Evolutionary conservation across 2,329 filamentous ascomycete species (phyloP).

Genomic region (Ophiosphaerella herpotricha): DNA sequence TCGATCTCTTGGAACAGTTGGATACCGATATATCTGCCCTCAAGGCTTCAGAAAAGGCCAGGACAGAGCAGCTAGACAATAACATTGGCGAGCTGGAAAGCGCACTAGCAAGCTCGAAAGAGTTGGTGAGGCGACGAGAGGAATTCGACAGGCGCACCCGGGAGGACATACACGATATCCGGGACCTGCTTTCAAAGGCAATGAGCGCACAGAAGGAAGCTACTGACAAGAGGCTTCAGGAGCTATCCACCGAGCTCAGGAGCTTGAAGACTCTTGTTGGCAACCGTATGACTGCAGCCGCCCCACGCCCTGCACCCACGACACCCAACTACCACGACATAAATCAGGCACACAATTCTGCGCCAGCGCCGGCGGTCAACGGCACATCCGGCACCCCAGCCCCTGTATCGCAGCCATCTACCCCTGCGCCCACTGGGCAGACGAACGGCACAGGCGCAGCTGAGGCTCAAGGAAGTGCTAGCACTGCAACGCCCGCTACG

Average conservation of each 20-base stretch:
- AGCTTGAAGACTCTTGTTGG: constrained; percentile 87
- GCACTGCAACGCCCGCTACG: constrained; percentile 11
- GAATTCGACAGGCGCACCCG: constrained; percentile 78
- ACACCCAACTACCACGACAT: constrained; percentile 31
- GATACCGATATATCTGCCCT: constrained; percentile 86
- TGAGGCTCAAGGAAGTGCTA: constrained; percentile 29
- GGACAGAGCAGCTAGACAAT: constrained; percentile 80
- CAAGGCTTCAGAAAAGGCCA: constrained; percentile 82
- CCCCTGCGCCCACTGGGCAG: constrained; percentile 27
- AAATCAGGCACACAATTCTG: constrained; percentile 21
- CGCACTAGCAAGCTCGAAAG: constrained; percentile 80
- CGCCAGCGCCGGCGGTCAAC: constrained; percentile 33
- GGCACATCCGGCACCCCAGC: constrained; percentile 27
- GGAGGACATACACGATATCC: constrained; percentile 81
- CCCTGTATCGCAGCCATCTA: constrained; percentile 17
- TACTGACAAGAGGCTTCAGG: constrained; percentile 79
- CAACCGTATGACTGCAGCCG: constrained; percentile 58
- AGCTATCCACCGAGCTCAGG: constrained; percentile 84
- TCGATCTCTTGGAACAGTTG: constrained; percentile 88
- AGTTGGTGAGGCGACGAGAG: constrained; percentile 78
- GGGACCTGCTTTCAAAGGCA: constrained; percentile 85
- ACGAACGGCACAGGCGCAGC: constrained; percentile 15
- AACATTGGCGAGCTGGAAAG: constrained; percentile 83
- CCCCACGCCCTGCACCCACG: constrained; percentile 30
- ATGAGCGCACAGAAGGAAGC: constrained; percentile 85